Conservation (phyloP, 2,329 filamentous ascomycete genomes). For the Clathrospora elynae region DNA sequence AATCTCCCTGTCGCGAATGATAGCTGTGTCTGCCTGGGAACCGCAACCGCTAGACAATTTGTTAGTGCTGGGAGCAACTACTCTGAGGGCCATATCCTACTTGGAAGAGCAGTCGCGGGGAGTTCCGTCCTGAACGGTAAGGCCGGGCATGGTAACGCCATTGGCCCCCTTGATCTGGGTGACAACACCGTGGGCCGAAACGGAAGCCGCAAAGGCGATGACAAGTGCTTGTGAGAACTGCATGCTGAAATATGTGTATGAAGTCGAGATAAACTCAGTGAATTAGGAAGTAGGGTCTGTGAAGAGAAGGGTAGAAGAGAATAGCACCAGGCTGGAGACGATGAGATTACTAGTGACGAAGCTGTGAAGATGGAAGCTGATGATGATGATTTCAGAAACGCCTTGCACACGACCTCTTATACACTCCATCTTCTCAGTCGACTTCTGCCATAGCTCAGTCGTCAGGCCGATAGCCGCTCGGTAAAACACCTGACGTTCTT, state of each 20-base stretch:
- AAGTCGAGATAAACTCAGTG: slow-evolving; percentile 25
- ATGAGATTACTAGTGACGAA: slow-evolving; percentile 17
- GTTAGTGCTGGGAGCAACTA: slow-evolving; percentile 17
- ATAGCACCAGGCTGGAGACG: slow-evolving; percentile 30
- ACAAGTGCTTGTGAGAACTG: slow-evolving; percentile 35
- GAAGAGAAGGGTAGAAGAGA: slow-evolving; percentile 14
- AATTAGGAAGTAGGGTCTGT: slow-evolving; percentile 4
- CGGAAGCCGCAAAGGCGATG: slow-evolving; percentile 45
- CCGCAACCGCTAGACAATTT: slow-evolving; percentile 56
- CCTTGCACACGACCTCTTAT: slow-evolving; percentile 25
- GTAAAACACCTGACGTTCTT: background rate
- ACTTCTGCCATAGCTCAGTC: background rate
- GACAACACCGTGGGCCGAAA: slow-evolving; percentile 64
- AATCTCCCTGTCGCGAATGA: slow-evolving; percentile 68
- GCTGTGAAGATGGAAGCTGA: slow-evolving; percentile 22
- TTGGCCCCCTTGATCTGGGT: slow-evolving; percentile 64
- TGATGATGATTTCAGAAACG: slow-evolving; percentile 18
- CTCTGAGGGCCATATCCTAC: slow-evolving; percentile 17
- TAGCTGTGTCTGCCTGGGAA: slow-evolving; percentile 69
- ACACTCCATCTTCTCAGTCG: slow-evolving; percentile 11
- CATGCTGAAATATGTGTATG: slow-evolving; percentile 29
- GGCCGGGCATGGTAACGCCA: slow-evolving; percentile 65
- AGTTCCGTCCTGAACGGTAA: slow-evolving; percentile 67
- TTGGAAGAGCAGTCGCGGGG: slow-evolving; percentile 67
- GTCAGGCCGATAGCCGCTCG: slow-evolving; percentile 7